Evolutionary conservation across 2,329 filamentous ascomycete species (phyloP), one percentile per base, ranked within the genome.

Genomic region (Aspergillus alliaceus): DNA sequence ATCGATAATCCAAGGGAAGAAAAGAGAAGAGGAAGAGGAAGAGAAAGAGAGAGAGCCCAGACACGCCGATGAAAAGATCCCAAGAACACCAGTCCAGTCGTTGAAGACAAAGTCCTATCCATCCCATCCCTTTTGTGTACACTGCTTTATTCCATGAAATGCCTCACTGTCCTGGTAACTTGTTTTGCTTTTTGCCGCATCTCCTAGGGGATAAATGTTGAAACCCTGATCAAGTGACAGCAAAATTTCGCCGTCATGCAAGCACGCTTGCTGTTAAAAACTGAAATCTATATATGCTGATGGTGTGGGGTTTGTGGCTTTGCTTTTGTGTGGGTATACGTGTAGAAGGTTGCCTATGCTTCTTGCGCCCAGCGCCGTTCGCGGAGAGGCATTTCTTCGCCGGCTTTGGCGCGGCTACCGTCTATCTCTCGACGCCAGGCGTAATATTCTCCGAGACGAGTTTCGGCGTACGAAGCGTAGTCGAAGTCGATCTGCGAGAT

Each of bases 401-500:
- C 81, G 34, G 78, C 72, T 46, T 72, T 66, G 49, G 75, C 73
- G 47, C 90, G 82, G 59, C 80, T 84, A 7, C 89, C 89, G 56
- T 88, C 84, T 22, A 79, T 75, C 72, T 93, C 90, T 46, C 83
- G 86, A 71, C 93, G 90, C 91, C 91, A 97, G 4, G 89, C 91
- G 84, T 89, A 96, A 77, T 97, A 98, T 78, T 98, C 95, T 51
- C 90, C 88, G 6, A 99, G 80, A 54, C 95, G 83, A 15, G 89
- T 77, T 74, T 97, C 91, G 11, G 95, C 93, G 72, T 98, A 99
- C 8, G 84, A 86, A 42, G 91, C 90, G 72, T 99, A 99, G 76
- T 99, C 93, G 70, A 99, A 99, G 71, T 97, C 90, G 67, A 99
- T 99, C 63, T 93, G 86, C 11, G 91, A 96, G 64, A 99, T 98